Evolutionary conservation across 345 rosid species (phyloP).

Genomic region (Boechera stricta): DNA sequence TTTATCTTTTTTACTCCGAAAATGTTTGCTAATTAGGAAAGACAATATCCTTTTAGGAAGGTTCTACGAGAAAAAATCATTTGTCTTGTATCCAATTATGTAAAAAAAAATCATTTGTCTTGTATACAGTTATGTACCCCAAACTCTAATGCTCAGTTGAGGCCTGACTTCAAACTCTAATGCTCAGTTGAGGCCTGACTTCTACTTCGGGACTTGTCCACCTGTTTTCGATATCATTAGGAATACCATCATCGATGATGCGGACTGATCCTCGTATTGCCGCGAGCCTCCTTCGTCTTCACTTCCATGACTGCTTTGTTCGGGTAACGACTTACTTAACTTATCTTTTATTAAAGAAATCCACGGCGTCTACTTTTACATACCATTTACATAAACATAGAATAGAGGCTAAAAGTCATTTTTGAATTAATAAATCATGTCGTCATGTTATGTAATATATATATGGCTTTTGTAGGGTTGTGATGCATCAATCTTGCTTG

Average conservation of each 20-base stretch:
- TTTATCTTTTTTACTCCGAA: too few relatives aligned
- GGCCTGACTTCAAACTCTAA: constrained; percentile 11
- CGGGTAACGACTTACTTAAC: constrained; percentile 19
- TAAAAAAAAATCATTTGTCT: neutral
- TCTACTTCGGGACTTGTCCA: constrained; percentile 31
- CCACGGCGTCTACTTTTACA: neutral
- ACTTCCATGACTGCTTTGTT: constrained; percentile 47
- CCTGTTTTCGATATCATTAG: constrained; percentile 26
- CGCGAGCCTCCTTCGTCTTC: constrained; percentile 45
- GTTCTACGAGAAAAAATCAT: neutral
- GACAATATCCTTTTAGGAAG: neutral
- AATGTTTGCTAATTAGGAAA: neutral
- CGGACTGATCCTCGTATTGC: constrained; percentile 40
- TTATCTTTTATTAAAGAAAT: neutral
- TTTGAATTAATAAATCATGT: neutral
- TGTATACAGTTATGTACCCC: neutral
- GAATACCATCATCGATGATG: constrained; percentile 28
- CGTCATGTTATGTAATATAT: neutral
- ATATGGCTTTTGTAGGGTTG: constrained; percentile 54
- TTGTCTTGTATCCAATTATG: neutral
- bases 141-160: too few relatives aligned
- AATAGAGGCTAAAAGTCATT: neutral
- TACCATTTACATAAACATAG: neutral
- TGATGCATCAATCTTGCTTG: constrained; percentile 62
- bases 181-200: constrained; percentile 41